A percentile compares a stretch with the other conserved stretches of the same genome.
Evolutionary conservation across 176 grass and related monocot genomes (phyloP).

Genomic region (Hordeum marinum): DNA sequence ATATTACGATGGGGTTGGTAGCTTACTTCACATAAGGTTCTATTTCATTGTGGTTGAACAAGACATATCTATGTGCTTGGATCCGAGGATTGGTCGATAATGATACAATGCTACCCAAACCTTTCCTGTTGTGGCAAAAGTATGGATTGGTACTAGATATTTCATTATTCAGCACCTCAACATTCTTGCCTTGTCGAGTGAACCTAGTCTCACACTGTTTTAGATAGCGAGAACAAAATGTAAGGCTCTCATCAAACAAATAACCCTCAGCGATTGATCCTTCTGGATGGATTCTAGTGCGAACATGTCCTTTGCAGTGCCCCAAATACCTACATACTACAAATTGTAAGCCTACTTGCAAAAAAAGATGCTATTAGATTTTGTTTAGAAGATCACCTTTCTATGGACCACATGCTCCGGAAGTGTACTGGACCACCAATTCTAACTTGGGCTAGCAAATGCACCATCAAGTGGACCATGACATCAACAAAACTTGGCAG

Average conservation of each 20-base stretch:
- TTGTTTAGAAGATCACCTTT: not conserved
- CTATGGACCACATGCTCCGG: not conserved
- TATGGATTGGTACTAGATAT: not conserved
- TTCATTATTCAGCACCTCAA: not conserved
- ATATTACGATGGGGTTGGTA: no score
- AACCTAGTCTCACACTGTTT: not conserved
- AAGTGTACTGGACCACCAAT: not conserved
- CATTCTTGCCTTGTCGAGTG: not conserved
- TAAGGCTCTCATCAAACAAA: not conserved
- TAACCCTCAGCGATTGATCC: not conserved
- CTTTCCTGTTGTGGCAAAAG: not conserved
- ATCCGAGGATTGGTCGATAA: not conserved
- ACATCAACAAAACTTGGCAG: not conserved
- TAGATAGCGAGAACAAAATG: not conserved
- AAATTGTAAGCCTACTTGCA: not conserved
- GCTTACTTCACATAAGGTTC: constrained; percentile 1
- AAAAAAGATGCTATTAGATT: not conserved
- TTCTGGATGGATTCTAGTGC: not conserved
- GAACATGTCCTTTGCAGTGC: not conserved
- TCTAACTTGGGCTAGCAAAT: not conserved
- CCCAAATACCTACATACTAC: not conserved
- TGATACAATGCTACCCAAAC: not conserved
- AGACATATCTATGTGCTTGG: not conserved
- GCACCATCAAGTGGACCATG: not conserved
- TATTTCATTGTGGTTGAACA: not conserved